Percentiles rank a stretch among this genome's conserved stretches.
phyloP scores from a whole-genome alignment of 306 rosid genomes.

The Sicyos baderoa region DNA sequence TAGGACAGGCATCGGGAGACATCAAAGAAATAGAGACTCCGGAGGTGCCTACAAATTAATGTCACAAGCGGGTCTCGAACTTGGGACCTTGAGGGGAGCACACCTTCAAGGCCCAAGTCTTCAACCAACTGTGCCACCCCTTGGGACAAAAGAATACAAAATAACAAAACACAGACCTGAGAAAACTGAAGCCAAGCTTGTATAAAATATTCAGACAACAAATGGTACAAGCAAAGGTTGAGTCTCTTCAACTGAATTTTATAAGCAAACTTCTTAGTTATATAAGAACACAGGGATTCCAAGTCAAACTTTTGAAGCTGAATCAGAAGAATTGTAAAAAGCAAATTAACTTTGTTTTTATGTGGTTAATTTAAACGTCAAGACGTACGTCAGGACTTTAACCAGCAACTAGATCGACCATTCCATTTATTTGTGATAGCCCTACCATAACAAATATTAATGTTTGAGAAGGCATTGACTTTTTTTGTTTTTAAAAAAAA shows the following conservation, averaged over 20 bases:
- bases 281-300: constrained; percentile 28
- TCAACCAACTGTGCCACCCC: too few species aligned
- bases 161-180: not conserved
- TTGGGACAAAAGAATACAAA: too few species aligned
- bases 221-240: not conserved
- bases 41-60: too few species aligned
- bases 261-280: constrained; percentile 17
- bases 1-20: too few species aligned
- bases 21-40: too few species aligned
- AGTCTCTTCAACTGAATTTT: constrained; percentile 10
- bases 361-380: constrained; percentile 26
- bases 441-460: too few species aligned
- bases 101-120: too few species aligned
- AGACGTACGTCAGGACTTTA: constrained; percentile 14
- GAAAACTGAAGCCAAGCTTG: not conserved
- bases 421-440: not conserved
- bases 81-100: too few species aligned
- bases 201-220: not conserved
- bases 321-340: constrained; percentile 22
- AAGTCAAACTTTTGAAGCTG: constrained; percentile 53
- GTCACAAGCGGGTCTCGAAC: too few species aligned
- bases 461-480: too few species aligned
- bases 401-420: constrained; percentile 10
- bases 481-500: too few species aligned
- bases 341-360: constrained; percentile 22